Conservation (phyloP, 2,329 filamentous ascomycete species). For the Botrytis galanthina region DNA sequence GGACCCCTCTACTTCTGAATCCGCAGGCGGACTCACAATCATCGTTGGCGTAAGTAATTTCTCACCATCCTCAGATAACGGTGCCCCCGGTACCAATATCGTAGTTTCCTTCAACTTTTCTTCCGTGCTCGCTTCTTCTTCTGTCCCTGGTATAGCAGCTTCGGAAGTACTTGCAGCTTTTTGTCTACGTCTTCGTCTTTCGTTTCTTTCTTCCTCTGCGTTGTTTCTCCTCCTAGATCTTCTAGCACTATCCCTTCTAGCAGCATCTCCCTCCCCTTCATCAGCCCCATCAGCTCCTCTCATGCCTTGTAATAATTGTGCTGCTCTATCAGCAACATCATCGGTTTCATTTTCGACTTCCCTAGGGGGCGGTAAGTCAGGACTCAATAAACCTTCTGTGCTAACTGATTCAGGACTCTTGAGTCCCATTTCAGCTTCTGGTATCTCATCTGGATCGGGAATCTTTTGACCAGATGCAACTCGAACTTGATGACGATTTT, state of each 20-base stretch:
- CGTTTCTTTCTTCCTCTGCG: slow-evolving; percentile 73
- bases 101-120: slow-evolving; percentile 20
- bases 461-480: slow-evolving; percentile 86
- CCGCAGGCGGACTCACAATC: slow-evolving; percentile 37
- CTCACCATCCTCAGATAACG: slow-evolving; percentile 24
- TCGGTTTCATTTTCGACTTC: slow-evolving; percentile 43
- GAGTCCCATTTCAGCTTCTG: slow-evolving; percentile 53
- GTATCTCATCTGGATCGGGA: slow-evolving; percentile 66
- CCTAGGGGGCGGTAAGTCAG: slow-evolving; percentile 26
- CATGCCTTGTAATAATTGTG: slow-evolving; percentile 79
- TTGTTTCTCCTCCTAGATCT: slow-evolving; percentile 58
- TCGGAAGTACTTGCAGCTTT: slow-evolving; percentile 47
- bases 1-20: slow-evolving; percentile 22
- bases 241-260: slow-evolving; percentile 60
- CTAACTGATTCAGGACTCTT: slow-evolving; percentile 49
- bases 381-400: slow-evolving; percentile 37
- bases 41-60: slow-evolving; percentile 33
- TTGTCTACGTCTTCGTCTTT: slow-evolving; percentile 64
- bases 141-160: slow-evolving; percentile 13
- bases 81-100: slow-evolving; percentile 18
- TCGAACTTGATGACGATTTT: slow-evolving; percentile 86
- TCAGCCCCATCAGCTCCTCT: slow-evolving; percentile 57
- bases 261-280: slow-evolving; percentile 48
- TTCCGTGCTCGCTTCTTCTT: slow-evolving; percentile 24
- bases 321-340: slow-evolving; percentile 83